Percentiles rank a stretch among this genome's conserved stretches.
These are phyloP conservation scores for Lindgomyces ingoldianus DNA, from an alignment of 495 filamentous ascomycete genomes.

Conservation along the genomic window DNA sequence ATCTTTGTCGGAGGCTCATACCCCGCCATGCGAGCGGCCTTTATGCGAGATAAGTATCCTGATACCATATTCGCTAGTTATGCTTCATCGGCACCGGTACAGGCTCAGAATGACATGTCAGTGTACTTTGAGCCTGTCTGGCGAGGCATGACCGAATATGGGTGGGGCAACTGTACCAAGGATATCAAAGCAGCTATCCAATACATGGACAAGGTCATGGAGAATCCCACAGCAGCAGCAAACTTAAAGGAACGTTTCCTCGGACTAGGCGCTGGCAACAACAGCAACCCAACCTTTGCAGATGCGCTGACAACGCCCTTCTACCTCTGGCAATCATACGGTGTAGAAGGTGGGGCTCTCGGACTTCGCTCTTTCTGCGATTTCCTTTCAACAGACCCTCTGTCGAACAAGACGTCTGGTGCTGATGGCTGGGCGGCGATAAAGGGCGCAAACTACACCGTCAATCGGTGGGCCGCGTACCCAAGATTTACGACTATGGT, in stretches of 20 bases:
- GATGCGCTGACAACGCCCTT: conserved; percentile 49
- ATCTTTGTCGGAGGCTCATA: conserved; percentile 63
- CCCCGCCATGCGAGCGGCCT: conserved; percentile 57
- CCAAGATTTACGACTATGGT: conserved; percentile 47
- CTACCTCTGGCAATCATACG: conserved; percentile 52
- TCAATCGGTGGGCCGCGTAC: conserved; percentile 54
- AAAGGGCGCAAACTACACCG: conserved; percentile 48
- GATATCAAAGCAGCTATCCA: conserved; percentile 55
- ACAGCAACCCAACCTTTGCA: conserved; percentile 55
- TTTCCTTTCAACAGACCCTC: conserved; percentile 47
- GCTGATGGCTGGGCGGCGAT: conserved; percentile 48
- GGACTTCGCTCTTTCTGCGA: conserved; percentile 53
- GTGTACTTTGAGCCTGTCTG: conserved; percentile 59
- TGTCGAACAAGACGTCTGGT: conserved; percentile 31
- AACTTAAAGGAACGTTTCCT: conserved; percentile 55
- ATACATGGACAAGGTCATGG: conserved; percentile 54
- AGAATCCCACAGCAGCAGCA: conserved; percentile 42
- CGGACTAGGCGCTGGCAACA: conserved; percentile 52
- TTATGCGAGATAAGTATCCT: conserved; percentile 58
- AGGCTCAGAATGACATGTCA: conserved; percentile 60
- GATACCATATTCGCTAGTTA: conserved; percentile 58
- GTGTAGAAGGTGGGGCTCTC: conserved; percentile 47
- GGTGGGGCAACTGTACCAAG: conserved; percentile 55
- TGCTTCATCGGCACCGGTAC: conserved; percentile 58
- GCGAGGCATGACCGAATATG: conserved; percentile 54